Evolutionary conservation across 139 green algal genomes (phyloP).

Genomic region (Limnomonas spitsbergensis): DNA sequence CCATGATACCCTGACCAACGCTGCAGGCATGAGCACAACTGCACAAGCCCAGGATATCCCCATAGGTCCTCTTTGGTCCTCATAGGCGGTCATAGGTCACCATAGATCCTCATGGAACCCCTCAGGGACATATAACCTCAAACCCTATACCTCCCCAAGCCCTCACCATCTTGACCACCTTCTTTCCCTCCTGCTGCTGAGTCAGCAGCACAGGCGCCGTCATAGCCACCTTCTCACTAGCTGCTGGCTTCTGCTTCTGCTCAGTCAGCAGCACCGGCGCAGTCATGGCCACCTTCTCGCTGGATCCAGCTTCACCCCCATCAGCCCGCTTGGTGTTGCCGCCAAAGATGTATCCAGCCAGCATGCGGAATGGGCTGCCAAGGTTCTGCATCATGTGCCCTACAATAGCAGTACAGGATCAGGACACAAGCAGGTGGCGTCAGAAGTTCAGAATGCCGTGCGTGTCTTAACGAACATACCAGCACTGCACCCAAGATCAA

Average conservation of each 20-base stretch:
- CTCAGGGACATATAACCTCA: not conserved
- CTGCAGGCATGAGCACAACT: too few species aligned
- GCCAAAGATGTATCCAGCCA: not conserved
- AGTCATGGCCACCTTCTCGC: not conserved
- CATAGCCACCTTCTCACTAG: not conserved
- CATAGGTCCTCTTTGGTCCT: too few species aligned
- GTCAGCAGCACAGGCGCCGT: not conserved
- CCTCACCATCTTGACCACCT: not conserved
- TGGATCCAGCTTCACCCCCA: not conserved
- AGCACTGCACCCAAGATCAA: too few species aligned
- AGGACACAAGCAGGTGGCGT: not conserved
- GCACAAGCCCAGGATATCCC: too few species aligned
- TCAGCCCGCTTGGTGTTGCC: not conserved
- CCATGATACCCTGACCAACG: too few species aligned
- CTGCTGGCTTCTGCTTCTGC: not conserved
- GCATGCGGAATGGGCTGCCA: not conserved
- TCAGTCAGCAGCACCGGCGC: not conserved
- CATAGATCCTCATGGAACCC: too few species aligned
- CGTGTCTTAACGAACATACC: not conserved
- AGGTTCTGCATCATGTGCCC: conserved; percentile 2
- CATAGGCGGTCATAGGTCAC: too few species aligned
- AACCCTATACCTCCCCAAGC: not conserved
- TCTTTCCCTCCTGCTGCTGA: not conserved
- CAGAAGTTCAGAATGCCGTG: not conserved
- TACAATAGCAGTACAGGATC: not conserved